Evolutionary conservation across 768 basidiomycete species (phyloP), one percentile per base, ranked within the genome.

Genomic region (Dentipellis fragilis): DNA sequence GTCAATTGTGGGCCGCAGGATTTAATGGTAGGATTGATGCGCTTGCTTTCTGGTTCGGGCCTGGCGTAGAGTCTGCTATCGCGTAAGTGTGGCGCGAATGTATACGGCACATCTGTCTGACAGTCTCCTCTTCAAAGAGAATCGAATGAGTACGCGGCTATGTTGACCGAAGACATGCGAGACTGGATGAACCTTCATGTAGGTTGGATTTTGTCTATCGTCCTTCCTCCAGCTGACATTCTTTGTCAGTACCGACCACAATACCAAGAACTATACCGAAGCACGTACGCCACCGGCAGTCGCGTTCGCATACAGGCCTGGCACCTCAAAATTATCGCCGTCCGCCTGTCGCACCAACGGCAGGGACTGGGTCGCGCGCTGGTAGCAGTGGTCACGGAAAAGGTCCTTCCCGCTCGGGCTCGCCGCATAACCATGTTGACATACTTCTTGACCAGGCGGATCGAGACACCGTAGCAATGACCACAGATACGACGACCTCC

Each of bases 1-100:
- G 57, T 17, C 52, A 58, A 49, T 14, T 58, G 17, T 58, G 57
- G 57, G 53, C 54, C 37, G 52, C 49, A 11, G 53, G 53, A 22
- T 21, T 50, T 48, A 16, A 51, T 35, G 49, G 39, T 23, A 23
- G 39, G 11, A 54, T 56, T 8, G 21, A 46, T 19, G 47, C 46
- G 3, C 38, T 38, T 22, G 37, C 58, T 39, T 37, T 56, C 55
- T 51, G 58, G 58, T 40, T 56, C 16, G 19, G 55, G 37, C 55
- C 58, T 37, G 51, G 55, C 6, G 42, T 12, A 14, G 52, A 53
- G 29, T 29, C 29, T 29, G 29, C 29, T 29, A 29, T 29, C 29
- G 29, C 10, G 21, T 42, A 45, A 21, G 10, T 12, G 39, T n/a
- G 40, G 10, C 17, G 38, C 23, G 10, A 40, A 10, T 37, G n/a